Percentiles rank a stretch among this genome's conserved stretches.
phyloP scores from a whole-genome alignment of 176 grass and related monocot genomes.

The Raddia guianensis region DNA sequence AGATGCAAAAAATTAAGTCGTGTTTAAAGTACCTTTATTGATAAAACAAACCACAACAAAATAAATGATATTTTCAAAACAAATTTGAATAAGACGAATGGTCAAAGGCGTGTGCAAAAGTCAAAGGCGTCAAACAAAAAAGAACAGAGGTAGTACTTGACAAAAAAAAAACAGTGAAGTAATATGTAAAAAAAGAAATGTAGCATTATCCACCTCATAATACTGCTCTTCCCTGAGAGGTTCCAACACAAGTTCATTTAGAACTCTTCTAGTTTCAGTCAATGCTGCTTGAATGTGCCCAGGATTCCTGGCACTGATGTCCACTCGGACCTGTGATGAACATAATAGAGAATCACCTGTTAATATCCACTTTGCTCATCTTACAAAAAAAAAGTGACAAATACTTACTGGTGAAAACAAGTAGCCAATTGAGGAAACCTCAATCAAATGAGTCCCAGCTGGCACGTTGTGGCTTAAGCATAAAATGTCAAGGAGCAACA shows the following conservation, averaged over 20 bases:
- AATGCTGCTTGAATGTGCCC: slow-evolving; percentile 97
- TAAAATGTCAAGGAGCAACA: slow-evolving; percentile 61
- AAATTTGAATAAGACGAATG: no score
- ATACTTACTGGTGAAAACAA: slow-evolving; percentile 93
- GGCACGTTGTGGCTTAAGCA: slow-evolving; percentile 79
- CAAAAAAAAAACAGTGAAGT: slow-evolving; percentile 19
- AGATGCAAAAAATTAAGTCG: no score
- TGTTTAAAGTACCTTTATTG: no score
- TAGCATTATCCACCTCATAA: slow-evolving; percentile 69
- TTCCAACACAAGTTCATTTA: slow-evolving; percentile 93
- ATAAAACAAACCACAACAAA: no score
- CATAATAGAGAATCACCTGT: slow-evolving; percentile 25
- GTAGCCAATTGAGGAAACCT: slow-evolving; percentile 84
- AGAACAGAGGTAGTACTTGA: background rate
- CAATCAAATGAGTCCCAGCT: slow-evolving; percentile 96
- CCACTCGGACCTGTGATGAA: slow-evolving; percentile 76
- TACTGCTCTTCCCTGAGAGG: slow-evolving; percentile 91
- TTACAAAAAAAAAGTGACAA: slow-evolving; percentile 10
- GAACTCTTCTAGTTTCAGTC: slow-evolving; percentile 77
- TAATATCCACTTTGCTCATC: background rate
- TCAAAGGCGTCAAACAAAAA: no score
- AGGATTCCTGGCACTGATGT: slow-evolving; percentile 95
- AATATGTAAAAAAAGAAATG: background rate
- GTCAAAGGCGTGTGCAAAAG: no score
- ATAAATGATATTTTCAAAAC: no score